Conservation (phyloP, 2,329 filamentous ascomycete genomes). For the Pezicula neosporulosa region DNA sequence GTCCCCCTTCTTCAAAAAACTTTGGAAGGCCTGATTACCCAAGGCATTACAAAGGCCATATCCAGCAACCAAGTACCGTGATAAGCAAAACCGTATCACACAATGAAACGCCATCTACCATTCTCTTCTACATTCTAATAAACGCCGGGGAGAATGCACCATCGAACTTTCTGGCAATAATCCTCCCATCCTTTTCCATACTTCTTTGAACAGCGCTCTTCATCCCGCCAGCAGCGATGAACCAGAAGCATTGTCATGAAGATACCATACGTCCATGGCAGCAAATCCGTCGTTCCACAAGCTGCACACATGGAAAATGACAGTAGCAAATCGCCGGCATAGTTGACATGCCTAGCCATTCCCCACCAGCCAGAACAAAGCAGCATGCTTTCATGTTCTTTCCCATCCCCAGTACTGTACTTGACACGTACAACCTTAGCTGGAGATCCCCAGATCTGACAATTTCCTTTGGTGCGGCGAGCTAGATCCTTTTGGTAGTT, state of each 20-base stretch:
- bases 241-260: conserved; percentile 41
- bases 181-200: conserved; percentile 41
- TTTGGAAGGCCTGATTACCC: no score
- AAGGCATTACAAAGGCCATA: no score
- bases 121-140: no score
- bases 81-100: no score
- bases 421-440: conserved; percentile 34
- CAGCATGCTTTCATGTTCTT: conserved; percentile 34
- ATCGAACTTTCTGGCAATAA: conserved; percentile 38
- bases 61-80: no score
- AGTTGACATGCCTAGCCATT: conserved; percentile 36
- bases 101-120: no score
- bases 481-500: conserved; percentile 42
- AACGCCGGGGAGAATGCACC: conserved; percentile 42
- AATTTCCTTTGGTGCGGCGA: conserved; percentile 35
- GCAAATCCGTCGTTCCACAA: conserved; percentile 31
- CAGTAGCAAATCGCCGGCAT: conserved; percentile 36
- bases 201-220: conserved; percentile 39
- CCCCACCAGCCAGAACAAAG: conserved; percentile 40
- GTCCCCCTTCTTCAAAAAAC: no score
- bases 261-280: conserved; percentile 42
- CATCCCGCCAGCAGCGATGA: conserved; percentile 42
- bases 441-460: conserved; percentile 39
- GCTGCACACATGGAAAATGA: conserved; percentile 39
- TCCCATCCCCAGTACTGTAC: conserved; percentile 39